Evolutionary conservation across 2,329 filamentous ascomycete species (phyloP).

Genomic region (Botrytis porri): DNA sequence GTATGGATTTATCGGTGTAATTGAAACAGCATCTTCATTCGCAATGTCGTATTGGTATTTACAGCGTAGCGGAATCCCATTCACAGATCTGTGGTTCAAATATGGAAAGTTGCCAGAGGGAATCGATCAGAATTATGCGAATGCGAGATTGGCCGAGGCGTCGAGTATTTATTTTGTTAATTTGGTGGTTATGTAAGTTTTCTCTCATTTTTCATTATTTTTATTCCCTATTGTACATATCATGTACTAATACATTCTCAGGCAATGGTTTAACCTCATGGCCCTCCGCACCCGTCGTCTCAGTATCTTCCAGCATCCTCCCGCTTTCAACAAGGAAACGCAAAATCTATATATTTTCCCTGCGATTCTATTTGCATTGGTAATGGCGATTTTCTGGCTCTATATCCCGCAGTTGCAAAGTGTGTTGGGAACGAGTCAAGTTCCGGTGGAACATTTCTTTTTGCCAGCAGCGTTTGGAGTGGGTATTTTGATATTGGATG

Average conservation of each 20-base stretch:
- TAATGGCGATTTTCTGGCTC: constrained; percentile 64
- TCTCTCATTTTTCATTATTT: too few species aligned
- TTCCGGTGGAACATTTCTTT: constrained; percentile 73
- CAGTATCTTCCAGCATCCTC: constrained; percentile 69
- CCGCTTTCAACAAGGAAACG: constrained; percentile 53
- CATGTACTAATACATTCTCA: not conserved
- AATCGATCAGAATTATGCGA: constrained; percentile 50
- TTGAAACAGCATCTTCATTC: constrained; percentile 57
- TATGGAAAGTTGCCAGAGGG: constrained; percentile 51
- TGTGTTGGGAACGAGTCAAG: constrained; percentile 55
- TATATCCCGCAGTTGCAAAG: constrained; percentile 63
- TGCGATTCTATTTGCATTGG: constrained; percentile 65
- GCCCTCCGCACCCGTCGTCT: constrained; percentile 59
- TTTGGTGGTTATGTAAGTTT: constrained; percentile 63
- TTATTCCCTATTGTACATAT: not conserved
- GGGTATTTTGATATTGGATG: constrained; percentile 60
- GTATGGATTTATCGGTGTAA: constrained; percentile 65
- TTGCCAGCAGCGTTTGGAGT: constrained; percentile 69
- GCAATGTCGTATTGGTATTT: constrained; percentile 65
- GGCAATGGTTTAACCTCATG: constrained; percentile 70
- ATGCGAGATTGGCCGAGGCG: constrained; percentile 39
- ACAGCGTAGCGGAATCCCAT: constrained; percentile 58
- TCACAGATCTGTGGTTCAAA: constrained; percentile 61
- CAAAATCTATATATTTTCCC: constrained; percentile 67
- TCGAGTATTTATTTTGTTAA: constrained; percentile 70